A percentile compares a stretch with the other conserved stretches of the same genome.
phyloP scores from a whole-genome alignment of 177 flowering plant species.

The Vitis hybrid region DNA sequence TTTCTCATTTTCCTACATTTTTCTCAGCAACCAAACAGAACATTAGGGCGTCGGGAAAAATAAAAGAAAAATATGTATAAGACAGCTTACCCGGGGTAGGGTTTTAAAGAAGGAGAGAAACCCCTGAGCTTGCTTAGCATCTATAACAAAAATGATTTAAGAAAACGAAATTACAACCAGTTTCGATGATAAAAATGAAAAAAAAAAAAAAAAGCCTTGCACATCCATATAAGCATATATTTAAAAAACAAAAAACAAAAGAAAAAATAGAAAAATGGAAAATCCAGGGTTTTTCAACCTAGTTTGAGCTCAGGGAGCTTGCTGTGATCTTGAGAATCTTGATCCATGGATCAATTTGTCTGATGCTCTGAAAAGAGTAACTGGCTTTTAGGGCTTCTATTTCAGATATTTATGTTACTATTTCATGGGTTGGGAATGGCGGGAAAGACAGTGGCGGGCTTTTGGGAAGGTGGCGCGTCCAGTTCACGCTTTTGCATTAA shows the following conservation, averaged over 20 bases:
- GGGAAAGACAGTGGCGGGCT: conserved; percentile 11
- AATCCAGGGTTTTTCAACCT: conserved; percentile 43
- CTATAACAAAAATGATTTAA: conserved; percentile 25
- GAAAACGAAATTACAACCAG: background rate
- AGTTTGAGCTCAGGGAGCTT: conserved; percentile 93
- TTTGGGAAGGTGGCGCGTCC: conserved; percentile 4
- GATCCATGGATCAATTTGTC: conserved; percentile 40
- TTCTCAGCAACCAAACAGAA: conserved; percentile 10
- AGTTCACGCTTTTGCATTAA: background rate
- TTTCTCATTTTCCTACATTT: background rate
- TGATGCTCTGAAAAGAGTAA: background rate
- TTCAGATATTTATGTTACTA: background rate
- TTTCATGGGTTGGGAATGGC: background rate
- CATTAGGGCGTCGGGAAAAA: background rate
- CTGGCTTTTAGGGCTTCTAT: conserved; percentile 3
- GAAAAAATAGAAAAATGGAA: background rate
- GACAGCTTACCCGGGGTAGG: conserved; percentile 65
- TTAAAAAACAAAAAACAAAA: background rate
- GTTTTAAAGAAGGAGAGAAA: conserved; percentile 92
- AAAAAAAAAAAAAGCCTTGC: background rate
- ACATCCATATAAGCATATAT: background rate
- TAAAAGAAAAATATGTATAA: background rate
- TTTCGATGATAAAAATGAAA: background rate
- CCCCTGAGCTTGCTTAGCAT: conserved; percentile 97
- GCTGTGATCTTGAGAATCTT: conserved; percentile 43